Base-by-base conservation (phyloP, 202 grass and related monocot genomes). In the Hordeum pubiflorum region DNA sequence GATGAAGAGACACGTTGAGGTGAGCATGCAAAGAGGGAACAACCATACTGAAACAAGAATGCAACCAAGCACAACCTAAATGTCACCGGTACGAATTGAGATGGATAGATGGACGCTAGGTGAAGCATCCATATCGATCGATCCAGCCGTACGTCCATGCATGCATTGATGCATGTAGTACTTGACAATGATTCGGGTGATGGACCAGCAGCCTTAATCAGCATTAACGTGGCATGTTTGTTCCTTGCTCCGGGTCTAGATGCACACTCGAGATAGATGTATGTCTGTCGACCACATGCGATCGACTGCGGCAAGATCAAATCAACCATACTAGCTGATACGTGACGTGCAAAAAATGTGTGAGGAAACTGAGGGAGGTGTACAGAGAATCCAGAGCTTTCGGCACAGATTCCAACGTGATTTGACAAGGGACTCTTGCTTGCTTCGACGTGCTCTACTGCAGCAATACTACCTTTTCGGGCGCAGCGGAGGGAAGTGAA, bases 391-490 rank as follows among this genome's bases (percentile, higher is more conserved):
- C 37, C 37, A 41, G n/a, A 69, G 37, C 18, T 54, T 54, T 3
- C 1, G 38, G 66, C 66, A 26, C 66, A 15, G 38, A 69, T 6
- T 43, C 38, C 7, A 1, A 21, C 38, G 11, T 69, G 66, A 69
- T 69, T 69, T 69, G 66, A 69, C 38, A 69, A 69, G 43, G 66
- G 38, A 69, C 66, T 69, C 0, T 7, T 69, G 65, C 65, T 69
- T 64, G 31, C 31, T 34, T 22, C 4, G 64, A 68, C 36, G 64
- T 69, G 65, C 36, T 68, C 36, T 69, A 38, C 65, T 29, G 27
- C 27, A 29, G 27, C 27, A 29, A 29, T 29, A 29, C 27, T 10
- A 14, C 20, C n/a, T 69, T 21, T 43, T 12, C 17, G 12, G 14
- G 11, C 34, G 61, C 7, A 5, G 32, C 34, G 8, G 66, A 22